A percentile compares a stretch with the other conserved stretches of the same genome.
phyloP scores from a whole-genome alignment of 2,329 filamentous ascomycete genomes.

The Bipolaris gigantea region DNA sequence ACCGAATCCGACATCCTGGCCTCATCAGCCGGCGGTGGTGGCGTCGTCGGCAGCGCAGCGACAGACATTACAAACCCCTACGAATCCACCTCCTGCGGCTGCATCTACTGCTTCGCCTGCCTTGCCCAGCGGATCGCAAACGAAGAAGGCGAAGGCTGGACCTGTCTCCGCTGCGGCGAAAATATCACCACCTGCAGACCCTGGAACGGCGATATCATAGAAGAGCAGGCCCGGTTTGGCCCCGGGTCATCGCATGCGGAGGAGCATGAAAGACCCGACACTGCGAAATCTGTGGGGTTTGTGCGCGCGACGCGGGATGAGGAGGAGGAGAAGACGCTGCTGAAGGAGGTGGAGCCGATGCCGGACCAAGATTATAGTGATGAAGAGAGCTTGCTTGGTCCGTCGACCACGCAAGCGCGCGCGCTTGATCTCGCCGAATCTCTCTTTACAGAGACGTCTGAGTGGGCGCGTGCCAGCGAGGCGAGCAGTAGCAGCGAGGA shows the following conservation, averaged over 20 bases:
- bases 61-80: conserved; percentile 98
- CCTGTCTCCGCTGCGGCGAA: conserved; percentile 85
- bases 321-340: conserved; percentile 14
- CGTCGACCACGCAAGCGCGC: conserved; percentile 19
- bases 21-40: conserved; percentile 62
- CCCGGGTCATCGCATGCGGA: background rate
- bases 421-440: conserved; percentile 34
- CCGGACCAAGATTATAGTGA: conserved; percentile 29
- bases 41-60: conserved; percentile 82
- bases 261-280: conserved; percentile 5
- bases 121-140: conserved; percentile 85
- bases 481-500: conserved; percentile 28
- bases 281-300: conserved; percentile 25
- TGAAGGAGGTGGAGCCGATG: conserved; percentile 39
- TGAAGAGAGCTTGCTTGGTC: conserved; percentile 11
- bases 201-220: conserved; percentile 87
- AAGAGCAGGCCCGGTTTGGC: conserved; percentile 39
- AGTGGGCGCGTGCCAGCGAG: conserved; percentile 43
- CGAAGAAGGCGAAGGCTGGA: conserved; percentile 93
- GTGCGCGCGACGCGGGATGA: conserved; percentile 11
- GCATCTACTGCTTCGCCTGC: conserved; percentile 95
- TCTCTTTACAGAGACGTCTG: conserved; percentile 37
- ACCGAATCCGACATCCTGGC: conserved; percentile 74
- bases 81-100: conserved; percentile 83
- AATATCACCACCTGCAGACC: conserved; percentile 82